These are phyloP conservation scores for Collybia nuda DNA, from an alignment of 768 basidiomycete genomes.

Conservation along the genomic window DNA sequence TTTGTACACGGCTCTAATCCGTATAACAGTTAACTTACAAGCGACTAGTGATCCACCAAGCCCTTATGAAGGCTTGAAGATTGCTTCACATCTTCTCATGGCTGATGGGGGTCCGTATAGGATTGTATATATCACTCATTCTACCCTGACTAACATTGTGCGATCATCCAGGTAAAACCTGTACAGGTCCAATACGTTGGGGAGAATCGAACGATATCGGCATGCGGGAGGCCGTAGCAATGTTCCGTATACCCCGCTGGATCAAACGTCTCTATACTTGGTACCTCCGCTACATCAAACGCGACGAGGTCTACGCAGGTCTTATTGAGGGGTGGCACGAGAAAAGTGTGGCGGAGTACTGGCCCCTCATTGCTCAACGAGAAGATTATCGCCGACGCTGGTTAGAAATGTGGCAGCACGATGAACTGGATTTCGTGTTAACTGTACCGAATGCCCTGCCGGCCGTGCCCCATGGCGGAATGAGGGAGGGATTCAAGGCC, in stretches of 20 bases:
- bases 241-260: constrained; percentile 46
- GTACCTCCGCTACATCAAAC: constrained; percentile 51
- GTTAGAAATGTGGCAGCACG: constrained; percentile 38
- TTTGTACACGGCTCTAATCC: constrained; percentile 19
- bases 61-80: constrained; percentile 50
- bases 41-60: constrained; percentile 37
- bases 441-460: constrained; percentile 59
- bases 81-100: constrained; percentile 51
- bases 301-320: constrained; percentile 53
- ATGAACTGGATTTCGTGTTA: constrained; percentile 56
- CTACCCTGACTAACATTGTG: background rate
- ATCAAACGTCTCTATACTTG: constrained; percentile 46
- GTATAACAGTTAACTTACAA: background rate
- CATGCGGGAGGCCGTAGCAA: constrained; percentile 33
- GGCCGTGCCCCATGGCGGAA: constrained; percentile 52
- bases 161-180: constrained; percentile 19
- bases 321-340: constrained; percentile 46
- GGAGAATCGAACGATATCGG: constrained; percentile 52
- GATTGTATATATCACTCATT: background rate
- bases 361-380: constrained; percentile 45
- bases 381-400: constrained; percentile 41
- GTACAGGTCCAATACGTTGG: constrained; percentile 28
- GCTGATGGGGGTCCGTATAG: constrained; percentile 44
- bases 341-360: constrained; percentile 46
- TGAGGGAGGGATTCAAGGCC: constrained; percentile 49